These are phyloP conservation scores for Micromonas pusilla DNA, from an alignment of 139 green algal species.

Conservation along the genomic window DNA sequence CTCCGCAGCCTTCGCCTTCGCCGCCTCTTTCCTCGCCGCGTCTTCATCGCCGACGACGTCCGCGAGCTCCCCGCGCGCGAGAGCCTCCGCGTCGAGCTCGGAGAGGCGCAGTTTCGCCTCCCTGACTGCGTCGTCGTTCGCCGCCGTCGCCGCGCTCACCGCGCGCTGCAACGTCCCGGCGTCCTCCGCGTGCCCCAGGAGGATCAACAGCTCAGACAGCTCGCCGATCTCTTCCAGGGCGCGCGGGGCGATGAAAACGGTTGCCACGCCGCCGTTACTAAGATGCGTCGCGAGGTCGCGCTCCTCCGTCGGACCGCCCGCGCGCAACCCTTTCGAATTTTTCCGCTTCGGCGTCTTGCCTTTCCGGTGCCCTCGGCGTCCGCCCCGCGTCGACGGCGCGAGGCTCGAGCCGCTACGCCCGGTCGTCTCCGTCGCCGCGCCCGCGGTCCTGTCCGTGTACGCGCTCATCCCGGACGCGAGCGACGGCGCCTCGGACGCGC, in stretches of 20 bases:
- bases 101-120: slow-evolving; percentile 25
- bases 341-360: slow-evolving; percentile 24
- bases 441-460: slow-evolving; percentile 42
- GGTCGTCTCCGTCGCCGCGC: slow-evolving; percentile 17
- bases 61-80: background rate
- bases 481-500: slow-evolving; percentile 10
- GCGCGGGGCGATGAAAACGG: background rate
- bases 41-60: background rate
- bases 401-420: background rate
- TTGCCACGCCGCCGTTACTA: background rate
- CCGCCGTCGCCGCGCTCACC: slow-evolving; percentile 40
- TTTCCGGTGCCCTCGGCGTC: slow-evolving; percentile 34
- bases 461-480: slow-evolving; percentile 39
- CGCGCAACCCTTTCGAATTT: slow-evolving; percentile 29
- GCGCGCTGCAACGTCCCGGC: slow-evolving; percentile 58
- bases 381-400: slow-evolving; percentile 39
- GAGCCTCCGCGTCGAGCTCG: background rate
- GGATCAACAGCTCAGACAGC: slow-evolving; percentile 66
- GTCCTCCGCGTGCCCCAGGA: slow-evolving; percentile 65
- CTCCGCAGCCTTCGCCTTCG: background rate
- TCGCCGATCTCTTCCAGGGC: slow-evolving; percentile 44
- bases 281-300: slow-evolving; percentile 50
- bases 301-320: slow-evolving; percentile 68
- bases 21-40: background rate
- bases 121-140: slow-evolving; percentile 34